Evolutionary conservation across 306 rosid species (phyloP), one percentile per base, ranked within the genome.

Genomic region (Acacia crassicarpa): DNA sequence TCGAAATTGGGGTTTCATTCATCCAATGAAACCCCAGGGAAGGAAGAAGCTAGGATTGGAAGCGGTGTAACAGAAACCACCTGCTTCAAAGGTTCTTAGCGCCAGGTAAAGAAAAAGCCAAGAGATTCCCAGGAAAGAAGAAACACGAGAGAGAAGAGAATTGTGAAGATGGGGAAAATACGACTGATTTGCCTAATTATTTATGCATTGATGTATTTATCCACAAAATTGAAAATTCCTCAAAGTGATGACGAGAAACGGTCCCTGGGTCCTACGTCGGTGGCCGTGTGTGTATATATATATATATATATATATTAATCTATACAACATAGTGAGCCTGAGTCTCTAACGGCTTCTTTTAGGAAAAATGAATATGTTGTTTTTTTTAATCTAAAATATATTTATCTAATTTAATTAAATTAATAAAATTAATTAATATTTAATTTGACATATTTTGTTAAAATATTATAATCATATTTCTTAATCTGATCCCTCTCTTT

Each of bases 41-140:
- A 27, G 33, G 32, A 54, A 32, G 11, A 54, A 49, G 41, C 23
- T 38, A 56, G 45, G 56, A n/a, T 56, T 40, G 68, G 54, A 59
- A 20, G 73, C 23, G 58, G 75, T 45, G 81, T 62, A 73, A 67
- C 78, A 66, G 65, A 82, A 78, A 81, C 51, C 81, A 67, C 67
- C 51, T 3, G 35, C 23, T 54, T 3, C 14, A 41, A 69, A 85
- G 68, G 85, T 66, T 81, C 67, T 56, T 58, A 81, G 44, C 70
- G 69, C 22, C 44, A 2, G 35, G 79, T 59, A 66, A 19, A 30
- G 75, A 8, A 25, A 67, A 61, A 5, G 33, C 74, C 74, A 69
- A 71, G 80, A 84, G 69, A 84, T 20, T 63, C 17, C 58, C 49
- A 63, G 25, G 19, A 59, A 59, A 43, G 75, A 70, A 23, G 56